Percentiles rank a stretch among this genome's conserved stretches.
phyloP scores from a whole-genome alignment of 2,329 filamentous ascomycete genomes.

The Pleoardoris graminearum region DNA sequence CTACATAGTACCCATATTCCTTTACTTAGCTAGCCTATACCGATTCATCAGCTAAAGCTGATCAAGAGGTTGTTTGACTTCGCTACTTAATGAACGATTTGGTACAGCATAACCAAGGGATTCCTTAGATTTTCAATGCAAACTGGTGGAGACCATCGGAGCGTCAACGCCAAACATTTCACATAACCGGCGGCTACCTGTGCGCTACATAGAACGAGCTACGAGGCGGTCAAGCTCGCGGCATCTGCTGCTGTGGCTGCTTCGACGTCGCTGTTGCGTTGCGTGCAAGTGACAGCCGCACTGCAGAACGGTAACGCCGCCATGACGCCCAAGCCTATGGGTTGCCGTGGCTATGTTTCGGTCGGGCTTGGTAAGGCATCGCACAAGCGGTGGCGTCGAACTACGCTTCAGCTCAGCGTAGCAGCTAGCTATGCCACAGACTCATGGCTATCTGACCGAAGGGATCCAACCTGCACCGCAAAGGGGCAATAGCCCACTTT shows the following conservation, averaged over 20 bases:
- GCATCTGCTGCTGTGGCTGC: neutral
- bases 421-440: neutral
- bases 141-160: too few species aligned
- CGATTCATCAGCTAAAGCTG: too few species aligned
- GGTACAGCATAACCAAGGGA: too few species aligned
- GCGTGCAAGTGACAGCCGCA: conserved; percentile 3
- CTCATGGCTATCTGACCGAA: neutral
- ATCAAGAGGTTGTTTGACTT: too few species aligned
- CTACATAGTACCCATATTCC: too few species aligned
- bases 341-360: neutral
- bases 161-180: too few species aligned
- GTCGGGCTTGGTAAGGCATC: neutral
- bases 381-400: neutral
- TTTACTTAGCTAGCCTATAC: too few species aligned
- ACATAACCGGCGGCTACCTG: too few species aligned
- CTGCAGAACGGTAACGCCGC: neutral
- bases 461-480: neutral
- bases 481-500: neutral
- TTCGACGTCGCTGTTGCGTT: neutral
- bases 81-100: too few species aligned
- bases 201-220: too few species aligned
- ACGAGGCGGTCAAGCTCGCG: neutral
- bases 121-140: too few species aligned
- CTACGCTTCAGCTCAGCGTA: neutral
- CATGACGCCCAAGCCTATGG: neutral